A percentile compares a stretch with the other conserved stretches of the same genome.
Conservation (phyloP, 2,329 filamentous ascomycete genomes). For the Chrysoporthe puriensis region DNA sequence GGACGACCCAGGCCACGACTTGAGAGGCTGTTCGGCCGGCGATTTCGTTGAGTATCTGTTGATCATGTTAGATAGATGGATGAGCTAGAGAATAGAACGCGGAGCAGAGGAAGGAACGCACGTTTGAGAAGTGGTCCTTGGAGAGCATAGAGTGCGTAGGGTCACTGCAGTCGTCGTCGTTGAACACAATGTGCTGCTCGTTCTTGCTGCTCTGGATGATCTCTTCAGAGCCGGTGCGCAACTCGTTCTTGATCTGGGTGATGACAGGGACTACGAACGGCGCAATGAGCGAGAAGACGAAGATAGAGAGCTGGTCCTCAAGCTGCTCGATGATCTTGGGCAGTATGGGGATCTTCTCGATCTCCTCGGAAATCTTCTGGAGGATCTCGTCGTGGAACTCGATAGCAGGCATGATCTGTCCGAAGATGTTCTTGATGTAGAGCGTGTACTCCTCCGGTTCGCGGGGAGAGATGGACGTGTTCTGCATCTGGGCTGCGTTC, state of each 20-base stretch:
- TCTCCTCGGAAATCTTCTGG: conserved; percentile 74
- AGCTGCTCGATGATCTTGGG: conserved; percentile 85
- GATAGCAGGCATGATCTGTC: conserved; percentile 85
- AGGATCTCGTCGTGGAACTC: conserved; percentile 90
- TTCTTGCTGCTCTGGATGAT: conserved; percentile 83
- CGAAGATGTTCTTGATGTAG: conserved; percentile 74
- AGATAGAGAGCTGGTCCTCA: conserved; percentile 84
- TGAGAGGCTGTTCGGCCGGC: conserved; percentile 81
- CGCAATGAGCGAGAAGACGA: conserved; percentile 89
- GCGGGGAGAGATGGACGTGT: conserved; percentile 73
- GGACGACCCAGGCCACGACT: conserved; percentile 82
- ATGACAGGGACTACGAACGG: conserved; percentile 88
- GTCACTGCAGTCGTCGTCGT: conserved; percentile 74
- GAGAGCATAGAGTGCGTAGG: conserved; percentile 95
- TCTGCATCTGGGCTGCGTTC: conserved; percentile 73
- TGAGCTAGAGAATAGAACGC: not conserved
- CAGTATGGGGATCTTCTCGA: conserved; percentile 84
- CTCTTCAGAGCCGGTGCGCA: conserved; percentile 82
- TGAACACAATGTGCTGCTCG: conserved; percentile 86
- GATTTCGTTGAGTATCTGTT: conserved; percentile 77
- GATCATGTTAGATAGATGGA: conserved; percentile 12
- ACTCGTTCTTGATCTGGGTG: conserved; percentile 82
- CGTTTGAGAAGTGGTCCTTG: conserved; percentile 92
- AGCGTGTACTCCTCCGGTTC: conserved; percentile 82
- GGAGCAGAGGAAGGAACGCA: conserved; percentile 41